Conservation (phyloP, 2,329 filamentous ascomycete species). For the Sporothrix variecibatus region DNA sequence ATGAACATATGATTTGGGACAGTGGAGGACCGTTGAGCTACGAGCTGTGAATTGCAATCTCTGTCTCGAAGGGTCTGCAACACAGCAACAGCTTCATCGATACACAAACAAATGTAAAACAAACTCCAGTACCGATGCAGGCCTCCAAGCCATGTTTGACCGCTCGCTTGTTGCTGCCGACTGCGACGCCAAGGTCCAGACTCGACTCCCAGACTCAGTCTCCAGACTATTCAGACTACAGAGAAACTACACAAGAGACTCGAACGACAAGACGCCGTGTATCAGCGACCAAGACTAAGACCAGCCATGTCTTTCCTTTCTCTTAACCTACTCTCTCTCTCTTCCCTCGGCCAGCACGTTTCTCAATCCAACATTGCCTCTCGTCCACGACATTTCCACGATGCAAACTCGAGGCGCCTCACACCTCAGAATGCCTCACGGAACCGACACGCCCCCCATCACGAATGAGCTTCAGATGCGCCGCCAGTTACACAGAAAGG, state of each 20-base stretch:
- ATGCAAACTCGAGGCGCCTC: not conserved
- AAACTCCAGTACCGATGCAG: not conserved
- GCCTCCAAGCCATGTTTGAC: not conserved
- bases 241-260: not conserved
- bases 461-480: not conserved
- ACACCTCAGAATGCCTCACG: not conserved
- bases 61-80: not conserved
- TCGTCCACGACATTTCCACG: conserved; percentile 4
- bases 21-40: not conserved
- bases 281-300: not conserved
- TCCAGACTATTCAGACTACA: not conserved
- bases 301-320: not conserved
- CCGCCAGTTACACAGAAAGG: conserved; percentile 3
- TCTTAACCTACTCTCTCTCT: not conserved
- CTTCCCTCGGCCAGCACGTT: not conserved
- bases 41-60: not conserved
- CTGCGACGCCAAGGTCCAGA: not conserved
- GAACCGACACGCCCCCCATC: not conserved
- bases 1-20: not conserved
- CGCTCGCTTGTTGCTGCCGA: conserved; percentile 11
- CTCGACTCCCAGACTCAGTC: not conserved
- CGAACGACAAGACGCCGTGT: not conserved
- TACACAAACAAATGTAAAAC: not conserved
- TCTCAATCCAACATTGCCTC: conserved; percentile 1
- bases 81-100: not conserved